Evolutionary conservation across 176 grass and related monocot species (phyloP), one percentile per base, ranked within the genome.

Genomic region (Hordeum vulgare): DNA sequence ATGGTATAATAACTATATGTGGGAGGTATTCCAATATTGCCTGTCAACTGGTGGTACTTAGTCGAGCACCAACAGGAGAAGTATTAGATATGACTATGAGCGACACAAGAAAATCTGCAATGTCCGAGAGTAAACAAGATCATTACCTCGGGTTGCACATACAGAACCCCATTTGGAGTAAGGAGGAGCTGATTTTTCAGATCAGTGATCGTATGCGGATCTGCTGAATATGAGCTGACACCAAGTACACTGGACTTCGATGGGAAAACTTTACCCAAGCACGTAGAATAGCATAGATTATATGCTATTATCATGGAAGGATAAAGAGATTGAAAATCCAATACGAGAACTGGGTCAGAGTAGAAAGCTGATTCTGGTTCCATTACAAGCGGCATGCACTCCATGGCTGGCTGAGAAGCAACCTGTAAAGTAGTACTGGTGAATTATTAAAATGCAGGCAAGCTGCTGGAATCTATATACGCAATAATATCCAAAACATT

Each of bases 261-360:
- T 11, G 95, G 95, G 72, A 95, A 85, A 81, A 98, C 82, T 90
- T 98, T 98, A 42, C 95, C 95, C 89, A 98, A 89, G 82, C 95
- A 98, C 73, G 95, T 95, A 82, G 84, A 91, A 80, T 92, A 98
- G 88, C 95, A 98, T 64, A 95, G 79, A 71, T 98, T 98, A 82
- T 98, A 98, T 70, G 95, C 95, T 88, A 98, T 98, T 90, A 95
- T 93, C 95, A 98, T 98, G n/a, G 92, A 95, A 75, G 95, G 95
- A 86, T 98, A 98, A 82, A 98, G 95, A 76, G 95, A 97, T 79
- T 97, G 95, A 75, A 97, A 97, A 88, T 97, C 92, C 88, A 97
- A 80, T 56, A 97, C 86, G 85, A 97, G 84, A 86, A 97, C 90
- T 75, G 94, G 95, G n/a, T 98, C 95, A 21, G 89, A 53, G 84